Conservation (phyloP, 2,329 filamentous ascomycete genomes). For the Xylariaceae sp. region DNA sequence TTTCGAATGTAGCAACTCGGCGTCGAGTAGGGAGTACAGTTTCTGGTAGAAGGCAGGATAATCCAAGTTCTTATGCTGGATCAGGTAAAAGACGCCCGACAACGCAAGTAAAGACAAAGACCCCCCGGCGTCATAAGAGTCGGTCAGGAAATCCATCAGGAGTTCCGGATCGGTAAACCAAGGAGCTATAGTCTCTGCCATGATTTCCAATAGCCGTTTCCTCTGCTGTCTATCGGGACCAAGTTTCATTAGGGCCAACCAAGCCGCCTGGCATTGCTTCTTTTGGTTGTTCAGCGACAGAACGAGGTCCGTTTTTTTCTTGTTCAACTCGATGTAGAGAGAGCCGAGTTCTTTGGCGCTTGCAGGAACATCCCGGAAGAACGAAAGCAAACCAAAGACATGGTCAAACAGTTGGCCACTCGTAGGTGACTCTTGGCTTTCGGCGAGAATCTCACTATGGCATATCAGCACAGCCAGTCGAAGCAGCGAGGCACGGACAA, state of each 20-base stretch:
- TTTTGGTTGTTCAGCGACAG: constrained; percentile 66
- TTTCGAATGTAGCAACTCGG: constrained; percentile 83
- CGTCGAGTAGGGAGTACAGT: constrained; percentile 86
- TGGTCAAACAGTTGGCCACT: constrained; percentile 45
- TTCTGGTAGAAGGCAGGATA: constrained; percentile 93
- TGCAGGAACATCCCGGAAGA: constrained; percentile 65
- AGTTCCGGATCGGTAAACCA: constrained; percentile 87
- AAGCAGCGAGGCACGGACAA: neutral
- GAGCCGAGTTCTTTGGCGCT: constrained; percentile 60
- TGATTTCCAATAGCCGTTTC: constrained; percentile 69
- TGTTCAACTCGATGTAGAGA: constrained; percentile 61
- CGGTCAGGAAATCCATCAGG: constrained; percentile 93
- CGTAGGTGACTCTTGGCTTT: constrained; percentile 17
- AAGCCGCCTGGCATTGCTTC: constrained; percentile 76
- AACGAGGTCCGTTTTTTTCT: constrained; percentile 62
- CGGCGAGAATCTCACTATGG: constrained; percentile 28
- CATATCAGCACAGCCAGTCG: constrained; percentile 4
- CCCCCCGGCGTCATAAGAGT: constrained; percentile 82
- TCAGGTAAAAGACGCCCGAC: constrained; percentile 91
- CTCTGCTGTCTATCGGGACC: constrained; percentile 66
- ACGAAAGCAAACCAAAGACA: constrained; percentile 57
- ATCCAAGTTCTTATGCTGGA: constrained; percentile 88
- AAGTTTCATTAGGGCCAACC: constrained; percentile 70
- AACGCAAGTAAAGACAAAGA: constrained; percentile 82
- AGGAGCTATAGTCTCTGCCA: constrained; percentile 74